A percentile compares a stretch with the other conserved stretches of the same genome.
Conservation (phyloP, 768 basidiomycete genomes). For the Trametes villosa region DNA sequence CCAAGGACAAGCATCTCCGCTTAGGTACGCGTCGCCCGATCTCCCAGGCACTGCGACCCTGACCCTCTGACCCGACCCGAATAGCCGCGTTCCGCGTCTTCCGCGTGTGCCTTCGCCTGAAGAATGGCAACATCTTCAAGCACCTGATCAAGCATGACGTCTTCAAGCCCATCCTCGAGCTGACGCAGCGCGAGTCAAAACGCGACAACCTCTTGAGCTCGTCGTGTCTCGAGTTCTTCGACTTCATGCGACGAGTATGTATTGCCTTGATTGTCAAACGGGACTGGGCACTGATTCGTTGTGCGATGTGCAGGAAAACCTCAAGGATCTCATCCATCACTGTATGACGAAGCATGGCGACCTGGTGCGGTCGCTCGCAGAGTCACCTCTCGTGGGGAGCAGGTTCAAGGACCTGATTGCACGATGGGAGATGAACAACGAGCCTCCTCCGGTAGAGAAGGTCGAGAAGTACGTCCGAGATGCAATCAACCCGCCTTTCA, state of each 20-base stretch:
- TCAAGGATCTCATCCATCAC: constrained; percentile 82
- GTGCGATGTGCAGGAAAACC: constrained; percentile 68
- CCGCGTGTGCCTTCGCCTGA: constrained; percentile 79
- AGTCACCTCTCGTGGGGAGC: constrained; percentile 61
- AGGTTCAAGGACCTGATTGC: constrained; percentile 75
- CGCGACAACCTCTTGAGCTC: constrained; percentile 93
- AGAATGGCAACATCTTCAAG: constrained; percentile 73
- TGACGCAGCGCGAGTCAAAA: constrained; percentile 80
- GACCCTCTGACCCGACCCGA: constrained; percentile 14
- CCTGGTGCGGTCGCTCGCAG: constrained; percentile 64
- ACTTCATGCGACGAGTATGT: constrained; percentile 80
- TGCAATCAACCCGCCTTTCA: not conserved
- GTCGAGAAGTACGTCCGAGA: constrained; percentile 52
- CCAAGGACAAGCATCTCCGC: constrained; percentile 89
- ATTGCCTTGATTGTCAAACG: too few species aligned
- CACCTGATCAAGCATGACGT: constrained; percentile 87
- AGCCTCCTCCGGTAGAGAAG: constrained; percentile 64
- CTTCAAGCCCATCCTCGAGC: constrained; percentile 79
- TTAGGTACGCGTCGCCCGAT: constrained; percentile 62
- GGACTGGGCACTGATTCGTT: not conserved
- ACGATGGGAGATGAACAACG: constrained; percentile 92
- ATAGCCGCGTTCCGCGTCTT: constrained; percentile 92
- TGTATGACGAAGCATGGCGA: constrained; percentile 80
- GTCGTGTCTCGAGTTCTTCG: constrained; percentile 95
- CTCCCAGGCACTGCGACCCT: not conserved